Conservation (phyloP, 306 rosid genomes). For the Chamaecrista fasciculata region DNA sequence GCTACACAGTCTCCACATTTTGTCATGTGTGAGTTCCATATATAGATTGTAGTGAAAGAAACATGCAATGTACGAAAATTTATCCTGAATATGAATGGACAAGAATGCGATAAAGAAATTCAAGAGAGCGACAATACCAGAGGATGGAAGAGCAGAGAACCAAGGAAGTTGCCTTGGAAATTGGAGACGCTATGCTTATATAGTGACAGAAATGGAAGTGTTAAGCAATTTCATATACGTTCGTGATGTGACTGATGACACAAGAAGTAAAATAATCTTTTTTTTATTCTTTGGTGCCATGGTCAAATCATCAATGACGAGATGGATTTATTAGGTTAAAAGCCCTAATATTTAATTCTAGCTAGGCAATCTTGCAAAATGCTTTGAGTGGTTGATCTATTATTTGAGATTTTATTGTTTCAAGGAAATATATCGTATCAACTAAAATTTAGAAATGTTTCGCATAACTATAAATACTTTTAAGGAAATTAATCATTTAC, state of each 20-base stretch:
- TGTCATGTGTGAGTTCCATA: neutral
- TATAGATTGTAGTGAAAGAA: too few species aligned
- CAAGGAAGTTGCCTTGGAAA: neutral
- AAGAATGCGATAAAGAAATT: neutral
- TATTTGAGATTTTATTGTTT: too few species aligned
- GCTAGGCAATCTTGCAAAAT: too few species aligned
- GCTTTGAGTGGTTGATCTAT: too few species aligned
- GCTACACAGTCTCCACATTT: neutral
- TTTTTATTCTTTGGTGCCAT: neutral
- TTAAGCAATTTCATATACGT: neutral
- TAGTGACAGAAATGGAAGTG: neutral
- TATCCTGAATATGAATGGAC: neutral
- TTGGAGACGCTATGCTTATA: neutral
- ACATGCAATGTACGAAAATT: too few species aligned
- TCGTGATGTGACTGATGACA: neutral
- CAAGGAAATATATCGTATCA: too few species aligned
- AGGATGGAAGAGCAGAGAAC: neutral
- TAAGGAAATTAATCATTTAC: too few species aligned
- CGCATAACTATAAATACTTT: too few species aligned
- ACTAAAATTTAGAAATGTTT: too few species aligned
- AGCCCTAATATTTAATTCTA: neutral
- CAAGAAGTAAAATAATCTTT: too few species aligned
- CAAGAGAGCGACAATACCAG: neutral
- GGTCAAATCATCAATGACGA: neutral
- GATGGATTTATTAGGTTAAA: neutral